phyloP scores from a whole-genome alignment of 2,329 filamentous ascomycete species.

The Stemphylium lycopersici region DNA sequence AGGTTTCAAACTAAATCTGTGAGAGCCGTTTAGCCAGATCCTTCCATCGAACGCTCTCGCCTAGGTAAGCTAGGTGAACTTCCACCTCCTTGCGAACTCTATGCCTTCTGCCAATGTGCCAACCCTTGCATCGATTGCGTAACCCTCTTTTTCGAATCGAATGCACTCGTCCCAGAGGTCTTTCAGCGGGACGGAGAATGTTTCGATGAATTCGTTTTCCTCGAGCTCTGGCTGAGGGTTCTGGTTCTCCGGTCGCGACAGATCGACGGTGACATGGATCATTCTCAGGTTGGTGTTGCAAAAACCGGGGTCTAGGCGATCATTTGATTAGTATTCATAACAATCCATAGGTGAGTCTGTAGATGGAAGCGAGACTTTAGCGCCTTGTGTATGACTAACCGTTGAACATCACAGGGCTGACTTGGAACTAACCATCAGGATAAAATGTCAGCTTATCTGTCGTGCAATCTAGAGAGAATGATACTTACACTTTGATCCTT shows the following conservation, averaged over 20 bases:
- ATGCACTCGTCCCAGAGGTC: constrained; percentile 71
- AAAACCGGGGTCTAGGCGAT: constrained; percentile 48
- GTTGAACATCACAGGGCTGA: constrained; percentile 53
- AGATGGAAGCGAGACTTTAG: neutral
- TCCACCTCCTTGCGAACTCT: constrained; percentile 67
- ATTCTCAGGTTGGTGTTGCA: constrained; percentile 59
- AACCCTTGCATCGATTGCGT: constrained; percentile 78
- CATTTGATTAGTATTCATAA: neutral
- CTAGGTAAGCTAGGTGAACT: constrained; percentile 19
- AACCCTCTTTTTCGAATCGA: constrained; percentile 71
- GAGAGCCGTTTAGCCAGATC: neutral
- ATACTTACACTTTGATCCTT: constrained; percentile 24
- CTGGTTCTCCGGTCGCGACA: constrained; percentile 71
- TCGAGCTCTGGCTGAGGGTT: constrained; percentile 72
- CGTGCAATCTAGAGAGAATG: neutral
- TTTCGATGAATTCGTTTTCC: constrained; percentile 83
- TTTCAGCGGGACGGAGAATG: constrained; percentile 70
- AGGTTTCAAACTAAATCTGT: no score
- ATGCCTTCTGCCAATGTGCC: constrained; percentile 80
- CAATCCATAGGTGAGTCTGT: neutral
- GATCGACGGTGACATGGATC: constrained; percentile 76
- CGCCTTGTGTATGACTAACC: constrained; percentile 33
- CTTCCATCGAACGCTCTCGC: neutral
- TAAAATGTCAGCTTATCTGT: neutral
- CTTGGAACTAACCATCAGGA: constrained; percentile 30